Evolutionary conservation across 306 rosid species (phyloP).

Genomic region (Dalbergia cochinchinensis): DNA sequence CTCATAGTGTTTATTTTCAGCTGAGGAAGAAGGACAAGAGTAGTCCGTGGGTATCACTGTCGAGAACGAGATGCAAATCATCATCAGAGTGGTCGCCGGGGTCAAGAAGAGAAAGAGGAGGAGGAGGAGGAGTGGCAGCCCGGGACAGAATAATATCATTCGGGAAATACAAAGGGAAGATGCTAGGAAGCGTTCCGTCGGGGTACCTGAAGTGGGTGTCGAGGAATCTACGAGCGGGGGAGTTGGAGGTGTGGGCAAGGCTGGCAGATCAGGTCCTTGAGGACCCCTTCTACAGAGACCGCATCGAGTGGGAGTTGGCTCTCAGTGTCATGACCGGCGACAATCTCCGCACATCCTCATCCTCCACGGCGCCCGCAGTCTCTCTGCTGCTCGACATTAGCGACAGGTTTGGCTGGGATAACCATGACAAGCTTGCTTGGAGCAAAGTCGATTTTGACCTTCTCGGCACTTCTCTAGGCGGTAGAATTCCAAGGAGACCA

Average conservation of each 20-base stretch:
- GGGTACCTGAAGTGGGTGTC: constrained; percentile 75
- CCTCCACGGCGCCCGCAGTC: constrained; percentile 37
- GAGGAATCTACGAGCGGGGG: constrained; percentile 57
- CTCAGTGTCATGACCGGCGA: constrained; percentile 47
- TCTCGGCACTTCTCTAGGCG: constrained; percentile 72
- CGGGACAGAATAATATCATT: constrained; percentile 67
- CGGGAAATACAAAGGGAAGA: constrained; percentile 73
- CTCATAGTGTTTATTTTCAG: neutral
- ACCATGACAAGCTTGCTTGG: constrained; percentile 64
- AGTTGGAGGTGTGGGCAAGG: constrained; percentile 63
- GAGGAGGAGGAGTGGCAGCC: neutral
- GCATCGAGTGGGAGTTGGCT: constrained; percentile 72
- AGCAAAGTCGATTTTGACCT: constrained; percentile 61
- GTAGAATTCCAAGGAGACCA: constrained; percentile 59
- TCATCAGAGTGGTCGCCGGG: neutral
- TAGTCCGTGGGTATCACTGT: neutral
- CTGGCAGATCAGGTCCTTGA: constrained; percentile 74
- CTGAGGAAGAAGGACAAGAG: neutral
- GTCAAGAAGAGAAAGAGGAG: neutral
- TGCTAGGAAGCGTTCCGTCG: constrained; percentile 74
- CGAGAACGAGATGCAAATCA: constrained; percentile 41
- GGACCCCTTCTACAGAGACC: constrained; percentile 69
- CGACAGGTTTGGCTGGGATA: constrained; percentile 77
- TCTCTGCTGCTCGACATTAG: constrained; percentile 56
- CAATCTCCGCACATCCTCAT: neutral